Evolutionary conservation across 768 basidiomycete species (phyloP), one percentile per base, ranked within the genome.

Genomic region (Termitomyces sp.): DNA sequence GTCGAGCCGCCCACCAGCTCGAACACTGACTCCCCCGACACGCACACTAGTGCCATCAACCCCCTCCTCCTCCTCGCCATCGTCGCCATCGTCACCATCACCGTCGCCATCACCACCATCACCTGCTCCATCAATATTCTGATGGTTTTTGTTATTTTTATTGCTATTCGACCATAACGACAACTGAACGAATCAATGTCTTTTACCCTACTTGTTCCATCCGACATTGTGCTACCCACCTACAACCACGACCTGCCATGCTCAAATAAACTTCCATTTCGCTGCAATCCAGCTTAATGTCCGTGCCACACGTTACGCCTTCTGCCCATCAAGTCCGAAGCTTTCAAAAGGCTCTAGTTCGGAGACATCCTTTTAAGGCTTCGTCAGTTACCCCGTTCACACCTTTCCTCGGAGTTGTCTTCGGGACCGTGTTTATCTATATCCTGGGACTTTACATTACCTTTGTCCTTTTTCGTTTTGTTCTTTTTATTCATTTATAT

Each of bases 61-160:
- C 37, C 37, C 62, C 7, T 45, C 53, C 41, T 29, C 54, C n/a
- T 55, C 45, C 20, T 34, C 31, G 13, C 15, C 51, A 51, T 53
- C 56, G 34, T 45, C 59, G 45, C 15, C 54, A 56, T 36, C 49
- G 16, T 41, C 59, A 47, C 10, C 55, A 56, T 28, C 49, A 18
- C 12, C 51, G 15, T 22, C 51, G 15, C 51, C 60, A 49, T 42
- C 62, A 46, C 26, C 41, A 36, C 51, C 51, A 58, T 41, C 57
- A 58, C 48, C 52, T 8, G 22, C 65, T 37, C 52, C 65, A 56
- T 66, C 65, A 54, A 64, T 62, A 57, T 61, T 66, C 22, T 65
- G 64, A 65, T 64, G 58, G 44, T 46, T 37, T n/a, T 56, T 47
- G 42, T 60, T 65, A 65, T 65, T 55, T 54, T 65, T 65, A 65